A percentile compares a stretch with the other conserved stretches of the same genome.
Evolutionary conservation across 1,139 yeast genomes (phyloP).

Genomic region (Sugiyamaella japonica): DNA sequence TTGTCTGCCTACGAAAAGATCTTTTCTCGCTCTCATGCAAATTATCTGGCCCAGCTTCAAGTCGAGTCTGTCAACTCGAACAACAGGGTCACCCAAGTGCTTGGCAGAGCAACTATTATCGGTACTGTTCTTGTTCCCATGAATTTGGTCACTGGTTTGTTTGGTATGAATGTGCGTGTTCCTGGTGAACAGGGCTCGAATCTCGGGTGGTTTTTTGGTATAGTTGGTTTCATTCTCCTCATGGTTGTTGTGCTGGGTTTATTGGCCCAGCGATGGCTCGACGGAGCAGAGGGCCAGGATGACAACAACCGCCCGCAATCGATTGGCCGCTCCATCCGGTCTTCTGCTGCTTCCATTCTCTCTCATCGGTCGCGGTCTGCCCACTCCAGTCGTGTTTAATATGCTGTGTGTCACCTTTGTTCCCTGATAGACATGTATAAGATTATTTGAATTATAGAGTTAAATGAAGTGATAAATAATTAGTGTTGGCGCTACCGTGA

Average conservation of each 20-base stretch:
- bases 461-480: not conserved
- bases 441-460: slow-evolving; percentile 1
- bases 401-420: not conserved
- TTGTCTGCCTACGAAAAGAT: slow-evolving; percentile 88
- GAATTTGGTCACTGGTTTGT: slow-evolving; percentile 86
- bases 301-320: not conserved
- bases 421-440: not conserved
- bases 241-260: slow-evolving; percentile 28
- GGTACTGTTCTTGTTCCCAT: slow-evolving; percentile 92
- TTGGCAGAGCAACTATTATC: slow-evolving; percentile 82
- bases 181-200: slow-evolving; percentile 51
- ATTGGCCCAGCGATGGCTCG: slow-evolving; percentile 31
- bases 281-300: slow-evolving; percentile 17
- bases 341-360: slow-evolving; percentile 27
- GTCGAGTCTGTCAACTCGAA: slow-evolving; percentile 87
- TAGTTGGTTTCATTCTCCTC: slow-evolving; percentile 47
- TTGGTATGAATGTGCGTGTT: slow-evolving; percentile 92
- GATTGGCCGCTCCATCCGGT: slow-evolving; percentile 12
- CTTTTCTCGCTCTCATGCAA: slow-evolving; percentile 86
- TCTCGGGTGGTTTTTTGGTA: slow-evolving; percentile 66
- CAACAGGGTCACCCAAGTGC: slow-evolving; percentile 78
- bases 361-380: slow-evolving; percentile 17
- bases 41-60: slow-evolving; percentile 89
- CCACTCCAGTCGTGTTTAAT: slow-evolving; percentile 3
- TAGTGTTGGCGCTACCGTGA: not conserved